Evolutionary conservation across 495 filamentous ascomycete species (phyloP).

Genomic region (Aspergillus homomorphus): DNA sequence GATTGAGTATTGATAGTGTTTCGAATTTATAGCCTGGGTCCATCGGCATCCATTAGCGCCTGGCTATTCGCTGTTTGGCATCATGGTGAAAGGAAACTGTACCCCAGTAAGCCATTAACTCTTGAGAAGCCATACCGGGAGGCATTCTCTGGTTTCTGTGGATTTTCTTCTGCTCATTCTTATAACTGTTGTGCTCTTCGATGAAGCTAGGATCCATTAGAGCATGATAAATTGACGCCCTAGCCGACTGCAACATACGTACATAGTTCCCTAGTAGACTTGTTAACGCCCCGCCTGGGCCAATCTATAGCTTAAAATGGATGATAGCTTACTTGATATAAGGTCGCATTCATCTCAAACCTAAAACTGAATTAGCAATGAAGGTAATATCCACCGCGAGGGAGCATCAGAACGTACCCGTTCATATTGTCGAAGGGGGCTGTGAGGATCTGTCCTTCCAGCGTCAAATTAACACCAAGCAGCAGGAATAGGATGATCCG

Average conservation of each 20-base stretch:
- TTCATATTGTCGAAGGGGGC: constrained; percentile 77
- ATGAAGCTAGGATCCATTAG: constrained; percentile 64
- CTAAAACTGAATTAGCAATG: constrained; percentile 38
- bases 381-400: not conserved
- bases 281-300: constrained; percentile 16
- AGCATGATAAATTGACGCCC: not conserved
- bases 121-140: constrained; percentile 57
- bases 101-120: constrained; percentile 67
- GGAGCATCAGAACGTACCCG: constrained; percentile 54
- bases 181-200: constrained; percentile 80
- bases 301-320: constrained; percentile 3
- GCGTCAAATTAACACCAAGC: not conserved
- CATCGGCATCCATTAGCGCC: constrained; percentile 15
- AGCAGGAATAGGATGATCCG: not conserved
- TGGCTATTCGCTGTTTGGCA: not conserved
- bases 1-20: constrained; percentile 69
- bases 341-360: constrained; percentile 94
- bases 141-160: constrained; percentile 51
- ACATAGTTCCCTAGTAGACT: constrained; percentile 69
- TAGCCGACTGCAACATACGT: constrained; percentile 28
- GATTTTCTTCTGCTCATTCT: constrained; percentile 50
- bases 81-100: not conserved
- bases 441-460: constrained; percentile 66
- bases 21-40: constrained; percentile 91
- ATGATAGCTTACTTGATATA: constrained; percentile 66